Evolutionary conservation across 2,329 filamentous ascomycete genomes (phyloP), one percentile per base, ranked within the genome.

Genomic region (Apiospora rasikravindrae): DNA sequence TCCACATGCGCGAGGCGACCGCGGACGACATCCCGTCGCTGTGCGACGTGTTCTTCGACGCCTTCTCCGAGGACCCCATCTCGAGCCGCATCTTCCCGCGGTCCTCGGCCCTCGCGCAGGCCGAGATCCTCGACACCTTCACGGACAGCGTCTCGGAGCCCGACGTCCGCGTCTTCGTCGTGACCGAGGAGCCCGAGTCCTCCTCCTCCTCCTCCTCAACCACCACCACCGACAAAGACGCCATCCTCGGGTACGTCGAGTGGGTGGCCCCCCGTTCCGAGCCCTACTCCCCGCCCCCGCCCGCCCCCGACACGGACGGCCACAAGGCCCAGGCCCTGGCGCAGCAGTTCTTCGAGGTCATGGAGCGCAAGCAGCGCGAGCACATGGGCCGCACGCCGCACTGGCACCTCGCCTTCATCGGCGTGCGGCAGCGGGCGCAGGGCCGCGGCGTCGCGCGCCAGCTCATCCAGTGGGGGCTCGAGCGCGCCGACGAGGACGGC

Each of bases 381-480:
- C 77, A 83, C 45, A 85, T 87, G 81, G 80, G 77, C 0, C 78
- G 77, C 4, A 81, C 78, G n/a, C 82, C 78, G 72, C 88, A 89
- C 74, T 86, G 84, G 80, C 86, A 83, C 73, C 80, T 90, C 13
- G 86, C 87, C 73, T 75, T 88, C 8, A 76, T 89, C 3, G 84
- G 81, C 2, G 86, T 85, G 14, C 78, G 81, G 61, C 79, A 78
- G 2, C 82, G 81, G 24, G 82, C 81, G 73, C 86, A 87, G 77
- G 83, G 87, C 1, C 83, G 80, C 51, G 88, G 88, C 0, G 82
- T 84, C 0, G 86, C 83, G 0, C 81, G 80, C 19, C 77, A 78
- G 42, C 70, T 90, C 29, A 75, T 89, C 51, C 77, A 78, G 37
- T 89, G 86, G 86, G 88, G 88, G 0, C 72, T 85, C 8, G 77